phyloP scores from a whole-genome alignment of 352 stramenopile species.

The Pythium apleroticum region DNA sequence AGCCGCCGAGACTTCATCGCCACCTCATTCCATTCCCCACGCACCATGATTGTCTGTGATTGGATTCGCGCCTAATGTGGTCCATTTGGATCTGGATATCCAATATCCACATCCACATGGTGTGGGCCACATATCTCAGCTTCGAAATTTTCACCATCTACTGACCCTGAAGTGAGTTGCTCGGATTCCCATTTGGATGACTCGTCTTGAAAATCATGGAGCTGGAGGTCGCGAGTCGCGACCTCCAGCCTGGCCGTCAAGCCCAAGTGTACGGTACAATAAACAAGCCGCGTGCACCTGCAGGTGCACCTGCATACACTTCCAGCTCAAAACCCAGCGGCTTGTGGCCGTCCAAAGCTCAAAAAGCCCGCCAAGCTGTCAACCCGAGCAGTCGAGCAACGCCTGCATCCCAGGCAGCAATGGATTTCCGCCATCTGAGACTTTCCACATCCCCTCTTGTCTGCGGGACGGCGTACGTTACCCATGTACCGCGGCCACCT shows the following conservation, averaged over 20 bases:
- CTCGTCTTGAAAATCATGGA: not conserved
- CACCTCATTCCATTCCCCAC: not conserved
- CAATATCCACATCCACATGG: not conserved
- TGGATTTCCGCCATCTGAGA: not conserved
- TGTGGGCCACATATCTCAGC: not conserved
- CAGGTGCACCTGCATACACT: no score
- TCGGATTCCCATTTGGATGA: not conserved
- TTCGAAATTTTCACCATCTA: slow-evolving; percentile 4
- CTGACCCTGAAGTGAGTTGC: not conserved
- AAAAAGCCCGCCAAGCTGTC: no score
- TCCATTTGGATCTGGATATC: not conserved
- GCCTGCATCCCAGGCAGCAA: not conserved
- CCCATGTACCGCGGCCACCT: not conserved
- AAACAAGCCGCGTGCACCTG: no score
- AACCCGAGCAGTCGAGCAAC: no score
- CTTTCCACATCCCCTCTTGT: not conserved
- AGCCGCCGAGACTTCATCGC: not conserved
- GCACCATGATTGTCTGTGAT: not conserved
- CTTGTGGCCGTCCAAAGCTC: no score
- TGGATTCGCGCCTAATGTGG: not conserved
- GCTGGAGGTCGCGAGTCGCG: no score
- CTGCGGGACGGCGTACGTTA: not conserved
- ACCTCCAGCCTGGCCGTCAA: no score
- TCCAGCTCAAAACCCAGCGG: no score
- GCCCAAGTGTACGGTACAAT: no score